phyloP scores from a whole-genome alignment of 805 yeast genomes.

The Candida xyloterini region DNA sequence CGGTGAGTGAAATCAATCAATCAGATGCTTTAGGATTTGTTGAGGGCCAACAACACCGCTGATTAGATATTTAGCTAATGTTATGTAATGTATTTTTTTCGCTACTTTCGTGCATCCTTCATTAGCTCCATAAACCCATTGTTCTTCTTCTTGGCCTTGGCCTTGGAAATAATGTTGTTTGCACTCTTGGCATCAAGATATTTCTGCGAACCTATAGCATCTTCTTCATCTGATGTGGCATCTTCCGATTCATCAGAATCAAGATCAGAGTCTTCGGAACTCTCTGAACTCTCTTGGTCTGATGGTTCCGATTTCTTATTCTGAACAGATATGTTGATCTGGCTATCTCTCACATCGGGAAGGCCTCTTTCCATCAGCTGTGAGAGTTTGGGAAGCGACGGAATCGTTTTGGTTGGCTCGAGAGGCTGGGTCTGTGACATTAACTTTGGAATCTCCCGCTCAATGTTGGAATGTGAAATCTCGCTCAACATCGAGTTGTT shows the following conservation, averaged over 20 bases:
- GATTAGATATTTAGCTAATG: constrained; percentile 1
- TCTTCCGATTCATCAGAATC: constrained; percentile 25
- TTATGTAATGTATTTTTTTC: not conserved
- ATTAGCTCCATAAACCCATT: constrained; percentile 49
- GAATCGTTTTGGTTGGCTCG: not conserved
- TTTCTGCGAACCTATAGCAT: constrained; percentile 14
- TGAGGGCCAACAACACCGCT: constrained; percentile 53
- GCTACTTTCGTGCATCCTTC: constrained; percentile 40
- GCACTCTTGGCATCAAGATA: constrained; percentile 47
- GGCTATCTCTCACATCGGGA: constrained; percentile 58
- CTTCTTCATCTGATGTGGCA: constrained; percentile 22
- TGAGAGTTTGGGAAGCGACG: constrained; percentile 44
- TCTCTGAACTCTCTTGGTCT: not conserved
- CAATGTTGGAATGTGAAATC: constrained; percentile 1
- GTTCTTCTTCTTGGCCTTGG: constrained; percentile 34
- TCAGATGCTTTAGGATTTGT: constrained; percentile 82
- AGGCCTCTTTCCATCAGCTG: constrained; percentile 63
- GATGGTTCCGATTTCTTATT: not conserved
- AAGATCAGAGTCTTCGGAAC: constrained; percentile 18
- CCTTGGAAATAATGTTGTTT: constrained; percentile 37
- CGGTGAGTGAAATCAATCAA: constrained; percentile 64
- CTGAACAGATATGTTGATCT: not conserved
- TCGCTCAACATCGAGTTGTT: constrained; percentile 9
- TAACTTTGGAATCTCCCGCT: constrained; percentile 1
- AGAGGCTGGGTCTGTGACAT: constrained; percentile 3